Evolutionary conservation across 805 yeast genomes (phyloP).

Genomic region (Kazachstania bromeliacearum): DNA sequence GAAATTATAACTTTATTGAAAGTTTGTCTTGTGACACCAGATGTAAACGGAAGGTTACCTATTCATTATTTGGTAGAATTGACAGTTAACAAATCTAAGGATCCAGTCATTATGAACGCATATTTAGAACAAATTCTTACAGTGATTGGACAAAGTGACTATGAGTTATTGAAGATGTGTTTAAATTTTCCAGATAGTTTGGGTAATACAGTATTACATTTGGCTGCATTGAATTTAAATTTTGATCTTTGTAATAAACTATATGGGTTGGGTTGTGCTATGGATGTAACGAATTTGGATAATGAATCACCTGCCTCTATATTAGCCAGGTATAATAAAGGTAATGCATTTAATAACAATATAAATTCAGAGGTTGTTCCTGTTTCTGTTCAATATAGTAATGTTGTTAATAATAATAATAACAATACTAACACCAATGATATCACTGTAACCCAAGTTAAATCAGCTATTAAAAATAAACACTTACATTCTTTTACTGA

Average conservation of each 20-base stretch:
- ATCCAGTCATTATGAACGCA: conserved; percentile 41
- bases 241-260: conserved; percentile 26
- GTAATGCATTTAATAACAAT: conserved; percentile 15
- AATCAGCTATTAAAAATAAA: conserved; percentile 2
- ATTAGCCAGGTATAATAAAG: conserved; percentile 21
- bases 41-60: conserved; percentile 62
- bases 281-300: conserved; percentile 22
- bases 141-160: conserved; percentile 32
- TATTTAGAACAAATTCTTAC: conserved; percentile 45
- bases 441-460: background rate
- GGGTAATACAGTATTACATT: conserved; percentile 81
- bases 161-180: conserved; percentile 43
- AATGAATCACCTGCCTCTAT: conserved; percentile 26
- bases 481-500: background rate
- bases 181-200: conserved; percentile 68
- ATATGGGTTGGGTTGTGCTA: conserved; percentile 25
- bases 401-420: background rate
- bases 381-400: background rate
- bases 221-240: conserved; percentile 42
- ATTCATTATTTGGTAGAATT: conserved; percentile 57
- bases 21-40: conserved; percentile 61
- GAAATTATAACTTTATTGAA: conserved; percentile 51
- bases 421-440: background rate
- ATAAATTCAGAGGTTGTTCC: background rate
- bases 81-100: conserved; percentile 40